phyloP scores from a whole-genome alignment of 1,284 basidiomycete genomes.

The Puccinia novopanici region DNA sequence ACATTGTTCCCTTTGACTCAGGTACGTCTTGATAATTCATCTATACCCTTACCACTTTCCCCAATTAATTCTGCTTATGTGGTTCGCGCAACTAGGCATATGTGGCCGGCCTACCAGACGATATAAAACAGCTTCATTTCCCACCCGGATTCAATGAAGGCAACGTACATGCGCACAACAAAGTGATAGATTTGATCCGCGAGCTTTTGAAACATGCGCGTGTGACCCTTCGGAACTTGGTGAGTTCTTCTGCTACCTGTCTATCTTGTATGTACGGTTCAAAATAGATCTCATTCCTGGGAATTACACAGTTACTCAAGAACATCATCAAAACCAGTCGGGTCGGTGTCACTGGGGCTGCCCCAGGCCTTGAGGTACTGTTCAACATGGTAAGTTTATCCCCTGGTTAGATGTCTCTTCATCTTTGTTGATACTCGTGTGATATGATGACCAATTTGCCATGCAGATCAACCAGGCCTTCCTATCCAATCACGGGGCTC shows the following conservation, averaged over 20 bases:
- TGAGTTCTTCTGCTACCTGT: background rate
- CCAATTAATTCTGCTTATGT: too few species aligned
- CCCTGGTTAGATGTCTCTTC: too few species aligned
- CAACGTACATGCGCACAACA: background rate
- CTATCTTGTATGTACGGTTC: background rate
- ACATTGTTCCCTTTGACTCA: background rate
- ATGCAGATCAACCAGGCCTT: background rate
- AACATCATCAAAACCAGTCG: background rate
- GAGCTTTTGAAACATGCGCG: slow-evolving; percentile 6
- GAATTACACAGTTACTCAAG: background rate
- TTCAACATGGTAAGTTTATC: background rate
- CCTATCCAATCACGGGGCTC: background rate
- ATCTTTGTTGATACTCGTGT: background rate
- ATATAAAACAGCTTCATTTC: background rate
- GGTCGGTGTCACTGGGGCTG: background rate
- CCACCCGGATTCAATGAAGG: background rate
- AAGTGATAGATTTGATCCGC: background rate
- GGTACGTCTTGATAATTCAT: background rate
- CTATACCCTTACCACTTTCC: too few species aligned
- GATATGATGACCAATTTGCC: background rate
- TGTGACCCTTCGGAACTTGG: background rate
- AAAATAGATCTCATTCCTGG: too few species aligned
- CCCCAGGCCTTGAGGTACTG: background rate
- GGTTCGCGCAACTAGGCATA: slow-evolving; percentile 19
- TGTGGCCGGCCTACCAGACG: background rate